A percentile compares a stretch with the other conserved stretches of the same genome.
Conservation (phyloP, 1,284 basidiomycete genomes). For the Cronartium quercuum region DNA sequence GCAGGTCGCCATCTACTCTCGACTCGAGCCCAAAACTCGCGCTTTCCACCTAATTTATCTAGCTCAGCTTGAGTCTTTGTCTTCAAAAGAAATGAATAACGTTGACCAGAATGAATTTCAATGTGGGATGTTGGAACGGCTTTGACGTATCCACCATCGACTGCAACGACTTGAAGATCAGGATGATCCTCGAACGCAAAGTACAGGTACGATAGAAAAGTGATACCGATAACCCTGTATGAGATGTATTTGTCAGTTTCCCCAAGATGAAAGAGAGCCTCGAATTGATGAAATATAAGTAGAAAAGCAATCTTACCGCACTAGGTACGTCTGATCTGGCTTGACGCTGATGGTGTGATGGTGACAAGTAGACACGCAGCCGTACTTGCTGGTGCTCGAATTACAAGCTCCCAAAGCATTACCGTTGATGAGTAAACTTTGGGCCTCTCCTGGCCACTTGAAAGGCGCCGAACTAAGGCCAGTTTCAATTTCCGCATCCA, state of each 20-base stretch:
- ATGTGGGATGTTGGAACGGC: constrained; percentile 36
- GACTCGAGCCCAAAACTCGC: constrained; percentile 14
- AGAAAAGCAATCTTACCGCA: constrained; percentile 38
- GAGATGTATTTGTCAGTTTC: not conserved
- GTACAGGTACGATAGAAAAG: constrained; percentile 14
- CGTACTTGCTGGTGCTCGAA: constrained; percentile 32
- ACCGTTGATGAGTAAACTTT: constrained; percentile 44
- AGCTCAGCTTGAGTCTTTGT: constrained; percentile 38
- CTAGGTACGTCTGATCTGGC: constrained; percentile 12
- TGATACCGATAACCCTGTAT: constrained; percentile 30
- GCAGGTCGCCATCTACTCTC: constrained; percentile 20
- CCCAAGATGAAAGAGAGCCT: constrained; percentile 4
- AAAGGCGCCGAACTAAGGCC: constrained; percentile 42
- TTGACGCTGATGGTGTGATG: constrained; percentile 36
- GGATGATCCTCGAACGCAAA: constrained; percentile 28
- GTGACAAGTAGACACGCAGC: constrained; percentile 42
- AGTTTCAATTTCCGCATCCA: constrained; percentile 16
- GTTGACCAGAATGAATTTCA: constrained; percentile 44
- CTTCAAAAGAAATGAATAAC: constrained; percentile 43
- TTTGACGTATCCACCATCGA: constrained; percentile 44
- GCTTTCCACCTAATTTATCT: not conserved
- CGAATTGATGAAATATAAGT: constrained; percentile 35
- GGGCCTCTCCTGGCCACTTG: constrained; percentile 44
- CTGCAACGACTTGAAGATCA: constrained; percentile 43
- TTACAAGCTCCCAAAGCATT: constrained; percentile 40